These are phyloP conservation scores for Cinchona pubescens DNA, from an alignment of 257 asterid genomes.

Conservation along the genomic window DNA sequence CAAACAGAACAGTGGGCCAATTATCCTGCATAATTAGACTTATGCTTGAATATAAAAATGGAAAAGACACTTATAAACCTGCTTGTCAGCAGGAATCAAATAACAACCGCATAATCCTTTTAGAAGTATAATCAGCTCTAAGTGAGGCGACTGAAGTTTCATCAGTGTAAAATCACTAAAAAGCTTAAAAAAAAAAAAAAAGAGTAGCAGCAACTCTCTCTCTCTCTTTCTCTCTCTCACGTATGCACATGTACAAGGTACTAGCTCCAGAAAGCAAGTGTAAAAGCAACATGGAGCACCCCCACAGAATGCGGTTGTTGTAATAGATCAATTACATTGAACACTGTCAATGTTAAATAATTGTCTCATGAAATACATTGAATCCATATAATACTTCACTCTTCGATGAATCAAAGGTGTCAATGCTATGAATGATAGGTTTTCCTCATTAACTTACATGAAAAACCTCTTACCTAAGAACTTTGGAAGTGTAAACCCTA, in stretches of 20 bases:
- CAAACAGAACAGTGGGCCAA: conserved; percentile 76
- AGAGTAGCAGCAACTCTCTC: neutral
- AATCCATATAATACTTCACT: neutral
- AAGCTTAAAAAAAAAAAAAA: no score
- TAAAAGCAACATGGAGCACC: neutral
- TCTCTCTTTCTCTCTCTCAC: no score
- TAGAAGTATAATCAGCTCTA: no score
- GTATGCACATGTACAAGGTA: neutral
- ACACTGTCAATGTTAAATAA: no score
- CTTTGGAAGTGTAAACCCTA: neutral
- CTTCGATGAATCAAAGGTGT: no score
- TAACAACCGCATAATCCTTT: neutral
- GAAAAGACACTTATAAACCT: neutral
- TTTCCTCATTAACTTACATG: neutral
- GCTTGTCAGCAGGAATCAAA: neutral
- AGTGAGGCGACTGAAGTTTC: neutral
- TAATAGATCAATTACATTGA: neutral
- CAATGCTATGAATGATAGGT: neutral
- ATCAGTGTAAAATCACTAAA: no score
- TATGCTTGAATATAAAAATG: neutral
- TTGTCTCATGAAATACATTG: no score
- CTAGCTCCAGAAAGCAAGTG: neutral
- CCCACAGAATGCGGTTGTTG: no score
- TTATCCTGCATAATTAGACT: conserved; percentile 54
- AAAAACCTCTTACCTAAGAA: neutral